Evolutionary conservation across 495 filamentous ascomycete genomes (phyloP), one percentile per base, ranked within the genome.

Genomic region (Xylaria acuta): DNA sequence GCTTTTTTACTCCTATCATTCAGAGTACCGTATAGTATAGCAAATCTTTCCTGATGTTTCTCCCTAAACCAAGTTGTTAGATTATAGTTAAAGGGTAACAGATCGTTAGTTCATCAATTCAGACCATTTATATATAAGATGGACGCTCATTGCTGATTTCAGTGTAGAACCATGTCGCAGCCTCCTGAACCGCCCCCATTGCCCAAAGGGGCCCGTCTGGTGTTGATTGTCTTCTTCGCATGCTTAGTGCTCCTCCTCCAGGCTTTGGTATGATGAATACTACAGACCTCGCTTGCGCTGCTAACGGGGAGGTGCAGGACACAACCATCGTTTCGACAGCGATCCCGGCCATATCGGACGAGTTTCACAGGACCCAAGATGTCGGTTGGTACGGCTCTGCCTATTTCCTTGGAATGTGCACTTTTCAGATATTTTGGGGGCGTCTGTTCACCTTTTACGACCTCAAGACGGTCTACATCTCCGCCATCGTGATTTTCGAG

Each of bases 341-440:
- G 14, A 86, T 87, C 20, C 86, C 86, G 73, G 84, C 80, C 20
- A 85, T 86, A 49, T 82, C 84, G 0, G 81, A 84, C 73, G 80
- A 84, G 27, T 87, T 87, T 64, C 66, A 80, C 43, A 82, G 83
- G 6, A 72, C 83, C 34, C 76, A 79, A 8, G 86, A 87, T 41
- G 82, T 87, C 22, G 84, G 83, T 9, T 87, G 85, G 85, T 88
- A 88, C 74, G 85, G 84, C 20, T 80, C 81, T 0, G 80, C 80
- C 16, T 88, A 81, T 74, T 77, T 83, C 65, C 77, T 82, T 60
- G 78, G 76, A 5, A 67, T 80, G 53, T 80, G 80, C 30, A 77
- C 76, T 34, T 82, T 83, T 66, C 79, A 81, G 69, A 76, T 77
- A 22, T 76, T 82, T 32, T 84, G 78, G 80, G 82, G 82, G 60